Evolutionary conservation across 228 moss, liverwort and hornwort genomes (phyloP).

Genomic region (Sphagnum fallax): DNA sequence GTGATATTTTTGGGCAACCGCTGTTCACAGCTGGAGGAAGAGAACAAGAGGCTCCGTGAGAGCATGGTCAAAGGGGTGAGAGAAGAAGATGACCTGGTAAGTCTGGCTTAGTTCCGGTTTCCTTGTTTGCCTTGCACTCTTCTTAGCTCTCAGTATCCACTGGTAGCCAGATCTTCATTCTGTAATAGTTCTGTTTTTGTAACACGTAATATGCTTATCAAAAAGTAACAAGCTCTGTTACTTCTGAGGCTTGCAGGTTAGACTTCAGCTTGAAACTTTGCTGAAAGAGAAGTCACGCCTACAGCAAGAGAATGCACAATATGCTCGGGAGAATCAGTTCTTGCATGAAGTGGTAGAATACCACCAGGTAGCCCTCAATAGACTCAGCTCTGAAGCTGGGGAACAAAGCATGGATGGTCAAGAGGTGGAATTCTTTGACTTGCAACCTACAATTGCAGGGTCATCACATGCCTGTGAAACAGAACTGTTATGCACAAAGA

Average conservation of each 20-base stretch:
- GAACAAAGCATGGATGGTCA: no score
- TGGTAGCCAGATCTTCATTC: no score
- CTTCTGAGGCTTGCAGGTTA: conserved; percentile 14
- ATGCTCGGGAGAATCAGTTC: conserved; percentile 38
- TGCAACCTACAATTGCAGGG: no score
- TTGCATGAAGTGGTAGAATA: conserved; percentile 46
- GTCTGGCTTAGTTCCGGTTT: background rate
- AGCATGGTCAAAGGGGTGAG: conserved; percentile 20
- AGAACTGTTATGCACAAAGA: no score
- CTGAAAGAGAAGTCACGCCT: conserved; percentile 46
- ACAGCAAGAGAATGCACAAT: conserved; percentile 35
- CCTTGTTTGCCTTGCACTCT: no score
- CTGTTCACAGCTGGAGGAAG: conserved; percentile 35
- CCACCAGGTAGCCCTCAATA: conserved; percentile 13
- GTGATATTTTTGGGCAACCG: conserved; percentile 24
- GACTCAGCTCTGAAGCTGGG: background rate
- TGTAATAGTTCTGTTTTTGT: no score
- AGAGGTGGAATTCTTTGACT: no score
- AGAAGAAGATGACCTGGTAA: conserved; percentile 32
- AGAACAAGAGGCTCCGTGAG: conserved; percentile 33
- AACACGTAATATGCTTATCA: no score
- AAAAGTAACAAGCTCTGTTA: no score
- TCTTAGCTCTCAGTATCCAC: no score
- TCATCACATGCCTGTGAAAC: no score
- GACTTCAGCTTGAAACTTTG: conserved; percentile 34